phyloP scores from a whole-genome alignment of 2,329 filamentous ascomycete species.

The Reticulascus tulasneorum region DNA sequence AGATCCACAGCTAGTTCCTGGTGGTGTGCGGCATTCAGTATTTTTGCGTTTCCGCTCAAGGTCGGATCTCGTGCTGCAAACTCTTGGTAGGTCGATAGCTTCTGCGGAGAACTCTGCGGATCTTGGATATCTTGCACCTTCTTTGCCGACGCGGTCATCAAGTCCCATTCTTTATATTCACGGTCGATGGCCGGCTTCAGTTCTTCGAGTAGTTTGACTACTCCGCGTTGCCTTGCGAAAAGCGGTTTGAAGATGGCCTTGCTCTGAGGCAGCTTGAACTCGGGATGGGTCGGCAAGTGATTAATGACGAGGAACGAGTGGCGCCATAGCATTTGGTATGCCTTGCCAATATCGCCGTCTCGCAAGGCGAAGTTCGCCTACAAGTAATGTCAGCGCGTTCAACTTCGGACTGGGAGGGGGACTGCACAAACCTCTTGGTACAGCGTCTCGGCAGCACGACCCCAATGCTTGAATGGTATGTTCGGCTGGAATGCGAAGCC shows the following conservation, averaged over 20 bases:
- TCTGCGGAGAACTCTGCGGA: no score
- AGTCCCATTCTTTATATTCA: slow-evolving; percentile 65
- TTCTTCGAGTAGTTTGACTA: slow-evolving; percentile 68
- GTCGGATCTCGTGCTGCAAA: slow-evolving; percentile 58
- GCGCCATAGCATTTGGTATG: slow-evolving; percentile 87
- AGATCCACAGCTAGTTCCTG: slow-evolving; percentile 73
- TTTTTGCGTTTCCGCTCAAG: slow-evolving; percentile 50
- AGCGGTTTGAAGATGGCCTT: slow-evolving; percentile 57
- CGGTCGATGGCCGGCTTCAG: slow-evolving; percentile 75
- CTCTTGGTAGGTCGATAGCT: slow-evolving; percentile 34
- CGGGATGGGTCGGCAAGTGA: slow-evolving; percentile 70
- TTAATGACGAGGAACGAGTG: slow-evolving; percentile 82
- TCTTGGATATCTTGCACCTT: slow-evolving; percentile 16
- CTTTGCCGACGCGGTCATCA: slow-evolving; percentile 42
- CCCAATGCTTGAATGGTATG: slow-evolving; percentile 76
- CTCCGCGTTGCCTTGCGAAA: slow-evolving; percentile 42
- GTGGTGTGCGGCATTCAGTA: slow-evolving; percentile 68
- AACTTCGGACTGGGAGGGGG: neutral
- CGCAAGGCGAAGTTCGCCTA: slow-evolving; percentile 81
- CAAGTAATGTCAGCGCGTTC: neutral
- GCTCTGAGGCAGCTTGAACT: slow-evolving; percentile 63
- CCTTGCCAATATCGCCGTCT: slow-evolving; percentile 82
- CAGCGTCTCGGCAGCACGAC: slow-evolving; percentile 74
- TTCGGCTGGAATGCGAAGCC: slow-evolving; percentile 77
- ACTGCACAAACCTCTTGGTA: slow-evolving; percentile 67